A percentile compares a stretch with the other conserved stretches of the same genome.
Conservation (phyloP, 768 basidiomycete genomes). For the Lentinula edodes region DNA sequence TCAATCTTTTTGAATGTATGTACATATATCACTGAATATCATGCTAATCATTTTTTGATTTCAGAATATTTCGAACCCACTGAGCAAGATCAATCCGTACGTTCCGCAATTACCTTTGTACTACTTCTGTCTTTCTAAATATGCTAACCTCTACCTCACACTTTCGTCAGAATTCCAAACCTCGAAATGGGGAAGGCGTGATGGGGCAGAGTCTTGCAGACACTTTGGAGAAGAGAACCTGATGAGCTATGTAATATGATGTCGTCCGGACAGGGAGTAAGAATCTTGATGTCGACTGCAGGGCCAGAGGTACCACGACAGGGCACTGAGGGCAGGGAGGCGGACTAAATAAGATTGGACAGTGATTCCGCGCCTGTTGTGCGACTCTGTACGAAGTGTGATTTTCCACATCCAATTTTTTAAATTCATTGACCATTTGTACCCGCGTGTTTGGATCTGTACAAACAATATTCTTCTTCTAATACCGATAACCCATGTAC, state of each 20-base stretch:
- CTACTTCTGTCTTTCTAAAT: not conserved
- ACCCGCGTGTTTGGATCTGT: no score
- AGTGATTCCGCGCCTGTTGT: no score
- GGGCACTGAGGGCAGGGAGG: not conserved
- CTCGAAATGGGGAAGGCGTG: not conserved
- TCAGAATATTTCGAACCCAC: not conserved
- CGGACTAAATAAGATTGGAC: no score
- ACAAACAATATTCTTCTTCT: no score
- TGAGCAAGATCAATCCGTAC: not conserved
- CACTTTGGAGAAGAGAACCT: slow-evolving; percentile 8
- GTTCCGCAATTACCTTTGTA: not conserved
- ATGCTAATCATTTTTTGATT: not conserved
- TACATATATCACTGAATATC: not conserved
- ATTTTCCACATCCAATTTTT: no score
- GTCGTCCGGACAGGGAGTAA: no score
- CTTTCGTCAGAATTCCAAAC: not conserved
- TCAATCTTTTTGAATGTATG: not conserved
- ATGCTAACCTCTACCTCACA: not conserved
- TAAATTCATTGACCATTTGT: no score
- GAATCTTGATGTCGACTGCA: not conserved
- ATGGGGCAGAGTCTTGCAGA: slow-evolving; percentile 13
- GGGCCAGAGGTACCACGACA: not conserved
- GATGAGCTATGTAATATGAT: not conserved
- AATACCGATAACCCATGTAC: no score
- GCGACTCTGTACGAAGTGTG: no score